phyloP scores from a whole-genome alignment of 2,329 filamentous ascomycete species.

The Colletotrichum sp. region DNA sequence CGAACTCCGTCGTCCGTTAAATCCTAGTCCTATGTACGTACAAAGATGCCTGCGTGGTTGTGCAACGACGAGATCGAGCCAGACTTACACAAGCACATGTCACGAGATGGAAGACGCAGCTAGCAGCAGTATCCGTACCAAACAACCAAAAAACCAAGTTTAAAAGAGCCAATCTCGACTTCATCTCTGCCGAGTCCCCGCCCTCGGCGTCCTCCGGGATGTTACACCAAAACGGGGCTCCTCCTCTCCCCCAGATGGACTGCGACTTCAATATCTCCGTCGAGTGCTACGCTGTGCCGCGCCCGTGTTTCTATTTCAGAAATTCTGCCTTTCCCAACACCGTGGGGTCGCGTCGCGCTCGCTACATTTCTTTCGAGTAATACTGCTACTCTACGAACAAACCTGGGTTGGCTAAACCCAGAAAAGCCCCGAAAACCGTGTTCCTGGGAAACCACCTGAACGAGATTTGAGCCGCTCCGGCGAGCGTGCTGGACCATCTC shows the following conservation, averaged over 20 bases:
- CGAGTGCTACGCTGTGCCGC: not conserved
- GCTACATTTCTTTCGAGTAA: not conserved
- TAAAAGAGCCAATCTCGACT: slow-evolving; percentile 8
- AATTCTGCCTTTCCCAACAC: not conserved
- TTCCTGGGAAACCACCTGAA: not conserved
- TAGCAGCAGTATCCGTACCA: not conserved
- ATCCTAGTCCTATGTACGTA: not conserved
- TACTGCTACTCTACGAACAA: not conserved
- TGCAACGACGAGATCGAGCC: not conserved
- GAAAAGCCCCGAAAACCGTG: not conserved
- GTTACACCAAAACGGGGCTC: not conserved
- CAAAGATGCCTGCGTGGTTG: not conserved
- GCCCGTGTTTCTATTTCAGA: not conserved
- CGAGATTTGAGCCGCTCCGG: not conserved
- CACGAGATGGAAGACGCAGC: not conserved
- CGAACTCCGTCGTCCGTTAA: not conserved
- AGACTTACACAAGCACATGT: not conserved
- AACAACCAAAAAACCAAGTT: not conserved
- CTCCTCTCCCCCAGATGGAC: not conserved
- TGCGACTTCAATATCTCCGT: not conserved
- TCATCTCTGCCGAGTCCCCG: not conserved
- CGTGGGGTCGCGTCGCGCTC: not conserved
- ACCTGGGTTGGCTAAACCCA: not conserved
- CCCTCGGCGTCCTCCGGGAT: not conserved
- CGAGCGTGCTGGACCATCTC: not conserved